A percentile compares a stretch with the other conserved stretches of the same genome.
Conservation (phyloP, 768 basidiomycete species). For the Lenzites betulinus region DNA sequence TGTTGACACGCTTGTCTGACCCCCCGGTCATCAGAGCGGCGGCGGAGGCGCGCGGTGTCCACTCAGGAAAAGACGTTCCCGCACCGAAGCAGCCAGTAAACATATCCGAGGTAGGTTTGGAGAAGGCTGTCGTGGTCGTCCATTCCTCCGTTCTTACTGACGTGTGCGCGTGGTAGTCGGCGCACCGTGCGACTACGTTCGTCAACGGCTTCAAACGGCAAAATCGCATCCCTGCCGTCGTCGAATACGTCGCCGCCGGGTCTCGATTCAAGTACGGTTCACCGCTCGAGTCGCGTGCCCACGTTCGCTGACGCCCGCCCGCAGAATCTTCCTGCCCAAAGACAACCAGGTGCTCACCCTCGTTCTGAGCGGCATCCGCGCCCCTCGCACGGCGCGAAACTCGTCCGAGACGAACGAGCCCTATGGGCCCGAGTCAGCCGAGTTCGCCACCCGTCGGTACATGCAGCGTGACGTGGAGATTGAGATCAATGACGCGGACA, state of each 20-base stretch:
- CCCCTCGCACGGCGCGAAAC: slow-evolving; percentile 84
- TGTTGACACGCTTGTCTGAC: slow-evolving; percentile 2
- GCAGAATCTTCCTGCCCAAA: slow-evolving; percentile 79
- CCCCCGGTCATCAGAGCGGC: slow-evolving; percentile 58
- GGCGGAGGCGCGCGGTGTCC: slow-evolving; percentile 78
- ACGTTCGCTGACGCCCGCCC: slow-evolving; percentile 1
- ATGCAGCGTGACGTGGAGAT: slow-evolving; percentile 97
- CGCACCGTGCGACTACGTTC: slow-evolving; percentile 78
- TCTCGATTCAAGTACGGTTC: slow-evolving; percentile 86
- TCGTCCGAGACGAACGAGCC: slow-evolving; percentile 86
- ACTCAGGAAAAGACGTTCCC: slow-evolving; percentile 88
- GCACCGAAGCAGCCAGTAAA: slow-evolving; percentile 82
- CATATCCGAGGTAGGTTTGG: slow-evolving; percentile 80
- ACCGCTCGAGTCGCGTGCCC: not conserved
- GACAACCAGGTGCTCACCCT: slow-evolving; percentile 93
- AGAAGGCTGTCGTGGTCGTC: slow-evolving; percentile 35
- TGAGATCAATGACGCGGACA: slow-evolving; percentile 87
- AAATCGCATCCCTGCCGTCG: slow-evolving; percentile 80
- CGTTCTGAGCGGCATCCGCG: slow-evolving; percentile 89
- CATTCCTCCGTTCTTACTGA: not conserved
- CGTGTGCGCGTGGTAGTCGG: slow-evolving; percentile 9
- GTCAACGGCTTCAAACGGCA: slow-evolving; percentile 89
- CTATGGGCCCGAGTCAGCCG: slow-evolving; percentile 79
- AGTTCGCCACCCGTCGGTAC: slow-evolving; percentile 76
- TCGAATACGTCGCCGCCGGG: slow-evolving; percentile 92